Evolutionary conservation across 208 protist species (phyloP), one percentile per base, ranked within the genome.

Genomic region (Leishmania martiniquensis): DNA sequence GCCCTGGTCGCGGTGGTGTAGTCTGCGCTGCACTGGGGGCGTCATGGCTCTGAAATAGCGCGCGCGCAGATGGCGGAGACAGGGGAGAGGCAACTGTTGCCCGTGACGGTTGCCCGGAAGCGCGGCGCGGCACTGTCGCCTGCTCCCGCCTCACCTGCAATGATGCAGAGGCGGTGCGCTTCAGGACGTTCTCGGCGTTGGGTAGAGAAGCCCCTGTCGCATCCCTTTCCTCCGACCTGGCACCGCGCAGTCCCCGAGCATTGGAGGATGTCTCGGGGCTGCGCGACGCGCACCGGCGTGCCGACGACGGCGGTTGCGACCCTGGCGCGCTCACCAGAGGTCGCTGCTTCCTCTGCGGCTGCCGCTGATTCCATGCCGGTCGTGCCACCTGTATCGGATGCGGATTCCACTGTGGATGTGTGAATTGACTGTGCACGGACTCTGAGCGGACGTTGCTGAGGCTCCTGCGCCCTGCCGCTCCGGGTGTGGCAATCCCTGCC

Each of bases 311-410:
- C 29, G 75, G 73, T 45, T 77, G 54, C 25, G 69, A 70, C 17
- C 82, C 83, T 45, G 85, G 83, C 22, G 68, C 81, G 66, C 90
- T 92, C n/a, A 94, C 86, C 44, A 86, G 78, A 1, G 88, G 90
- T 57, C 85, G 87, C 55, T 80, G 65, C 60, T 84, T 85, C n/a
- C 83, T 75, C 22, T 78, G 81, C 29, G 91, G 91, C 25, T 80
- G 76, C 22, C 81, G 86, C 78, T 89, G 88, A 70, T 95, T 95
- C 91, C 91, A 95, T 52, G 85, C 87, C 51, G 91, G 91, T 3
- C 88, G 88, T 12, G 79, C 20, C 57, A 47, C 70, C 15, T 76
- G 51, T 45, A 84, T 63, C 1, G 71, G 69, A 54, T 69, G 72
- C 9, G 85, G 85, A 17, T 77, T 71, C 74, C 87, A 87, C 57